These are phyloP conservation scores for Aspergillus sclerotioniger DNA, from an alignment of 495 filamentous ascomycete genomes.

Conservation along the genomic window DNA sequence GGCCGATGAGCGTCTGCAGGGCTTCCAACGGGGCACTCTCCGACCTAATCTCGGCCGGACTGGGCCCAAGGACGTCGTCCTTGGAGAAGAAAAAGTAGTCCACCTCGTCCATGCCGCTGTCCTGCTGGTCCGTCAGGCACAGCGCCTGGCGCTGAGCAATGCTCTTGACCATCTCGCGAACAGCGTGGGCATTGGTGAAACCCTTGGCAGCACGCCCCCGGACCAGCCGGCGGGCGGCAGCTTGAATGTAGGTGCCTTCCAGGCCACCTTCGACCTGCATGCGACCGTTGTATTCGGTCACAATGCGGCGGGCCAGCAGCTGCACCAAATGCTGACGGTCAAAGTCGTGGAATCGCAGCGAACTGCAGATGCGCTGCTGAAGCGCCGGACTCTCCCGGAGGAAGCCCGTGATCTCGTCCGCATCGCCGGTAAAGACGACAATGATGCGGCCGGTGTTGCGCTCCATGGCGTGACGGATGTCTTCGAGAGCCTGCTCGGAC, in stretches of 20 bases:
- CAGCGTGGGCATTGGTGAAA: constrained; percentile 41
- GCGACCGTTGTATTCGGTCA: constrained; percentile 31
- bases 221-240: constrained; percentile 55
- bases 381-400: constrained; percentile 67
- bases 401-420: constrained; percentile 65
- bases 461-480: constrained; percentile 14
- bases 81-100: constrained; percentile 22
- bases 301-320: constrained; percentile 12
- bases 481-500: constrained; percentile 11
- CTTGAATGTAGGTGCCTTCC: constrained; percentile 56
- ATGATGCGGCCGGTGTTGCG: constrained; percentile 56
- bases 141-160: constrained; percentile 46
- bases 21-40: constrained; percentile 15
- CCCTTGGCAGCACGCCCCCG: constrained; percentile 53
- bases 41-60: constrained; percentile 6
- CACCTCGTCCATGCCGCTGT: constrained; percentile 18
- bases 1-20: constrained; percentile 17
- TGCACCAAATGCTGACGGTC: constrained; percentile 29
- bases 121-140: constrained; percentile 42
- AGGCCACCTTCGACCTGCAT: constrained; percentile 58
- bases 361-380: constrained; percentile 56
- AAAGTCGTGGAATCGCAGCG: constrained; percentile 62
- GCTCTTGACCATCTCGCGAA: constrained; percentile 13
- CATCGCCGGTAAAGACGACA: constrained; percentile 66
- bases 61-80: constrained; percentile 19